These are phyloP conservation scores for Candida quercuum DNA, from an alignment of 805 yeast species.

Conservation along the genomic window DNA sequence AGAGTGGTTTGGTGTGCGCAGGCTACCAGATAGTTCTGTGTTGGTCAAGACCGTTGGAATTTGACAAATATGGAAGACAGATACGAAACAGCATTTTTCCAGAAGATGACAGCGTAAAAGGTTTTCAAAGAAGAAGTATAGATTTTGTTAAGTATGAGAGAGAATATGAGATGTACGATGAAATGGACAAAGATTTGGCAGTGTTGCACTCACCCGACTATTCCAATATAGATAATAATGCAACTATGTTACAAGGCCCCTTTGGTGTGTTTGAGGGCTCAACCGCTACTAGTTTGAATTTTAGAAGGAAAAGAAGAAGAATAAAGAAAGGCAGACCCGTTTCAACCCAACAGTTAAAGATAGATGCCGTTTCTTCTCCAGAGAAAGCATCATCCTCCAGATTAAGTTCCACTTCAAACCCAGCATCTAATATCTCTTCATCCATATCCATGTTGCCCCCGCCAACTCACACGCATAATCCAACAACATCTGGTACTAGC, in stretches of 20 bases:
- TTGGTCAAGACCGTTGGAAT: conserved; percentile 58
- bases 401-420: background rate
- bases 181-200: conserved; percentile 69
- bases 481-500: background rate
- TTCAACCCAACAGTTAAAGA: conserved; percentile 10
- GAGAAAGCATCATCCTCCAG: background rate
- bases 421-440: background rate
- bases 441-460: background rate
- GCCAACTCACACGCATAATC: background rate
- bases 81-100: conserved; percentile 14
- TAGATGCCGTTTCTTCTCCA: too few relatives aligned
- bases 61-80: conserved; percentile 41
- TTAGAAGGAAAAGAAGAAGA: conserved; percentile 11
- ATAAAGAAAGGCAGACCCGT: conserved; percentile 16
- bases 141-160: conserved; percentile 71
- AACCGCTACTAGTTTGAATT: background rate
- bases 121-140: conserved; percentile 63
- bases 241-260: conserved; percentile 62
- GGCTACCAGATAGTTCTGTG: conserved; percentile 80
- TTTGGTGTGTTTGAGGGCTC: conserved; percentile 72
- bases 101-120: conserved; percentile 28
- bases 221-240: conserved; percentile 32
- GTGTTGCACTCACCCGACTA: conserved; percentile 46
- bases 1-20: conserved; percentile 63
- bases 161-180: conserved; percentile 69